Base-by-base conservation (phyloP, 2,329 filamentous ascomycete genomes). In the Tolypocladium guangdongense region DNA sequence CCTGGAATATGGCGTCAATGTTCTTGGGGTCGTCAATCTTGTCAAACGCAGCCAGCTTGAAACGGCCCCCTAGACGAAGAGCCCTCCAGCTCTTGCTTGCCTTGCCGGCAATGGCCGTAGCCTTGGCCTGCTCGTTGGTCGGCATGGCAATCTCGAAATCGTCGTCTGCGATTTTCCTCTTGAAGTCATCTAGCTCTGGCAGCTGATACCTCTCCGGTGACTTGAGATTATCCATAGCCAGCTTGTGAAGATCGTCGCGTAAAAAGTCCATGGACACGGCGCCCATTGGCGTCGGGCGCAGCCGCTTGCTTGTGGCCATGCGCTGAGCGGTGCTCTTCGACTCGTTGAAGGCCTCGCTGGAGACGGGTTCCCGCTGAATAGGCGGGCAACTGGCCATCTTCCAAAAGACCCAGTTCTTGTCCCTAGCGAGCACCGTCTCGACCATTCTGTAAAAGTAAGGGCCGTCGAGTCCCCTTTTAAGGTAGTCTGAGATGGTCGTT, bases 321-420 rank as follows among this genome's bases (percentile, higher is more conserved):
- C 82, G 83, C 57, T 80, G 78, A 4, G 84, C 84, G 47, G 80
- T 75, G 33, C 78, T 74, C 65, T 86, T 87, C 27, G 90, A 86
- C 52, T 83, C 78, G 39, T 84, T 69, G 66, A 90, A 92, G 48
- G 86, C 80, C 32, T 81, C 71, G 1, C 85, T 78, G 3, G 84
- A 78, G 33, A 97, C 78, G 12, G 88, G 75, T 24, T 87, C 81
- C 55, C 82, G 81, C 64, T 91, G 84, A 63, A 99, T 97, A 7
- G 86, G 81, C 27, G 90, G 89, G 66, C 93, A 99, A 60, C 86
- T 89, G 67, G 96, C 90, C 56, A 92, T 86, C 72, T 99, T 99
- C 93, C 93, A 99, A 57, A 90, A 86, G 46, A 95, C 90, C 95
- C 95, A 99, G 66, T 97, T 96, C 74, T 96, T 97, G 69, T 99